phyloP scores from a whole-genome alignment of 2,329 filamentous ascomycete genomes.

The Myriosclerotinia duriaeana region DNA sequence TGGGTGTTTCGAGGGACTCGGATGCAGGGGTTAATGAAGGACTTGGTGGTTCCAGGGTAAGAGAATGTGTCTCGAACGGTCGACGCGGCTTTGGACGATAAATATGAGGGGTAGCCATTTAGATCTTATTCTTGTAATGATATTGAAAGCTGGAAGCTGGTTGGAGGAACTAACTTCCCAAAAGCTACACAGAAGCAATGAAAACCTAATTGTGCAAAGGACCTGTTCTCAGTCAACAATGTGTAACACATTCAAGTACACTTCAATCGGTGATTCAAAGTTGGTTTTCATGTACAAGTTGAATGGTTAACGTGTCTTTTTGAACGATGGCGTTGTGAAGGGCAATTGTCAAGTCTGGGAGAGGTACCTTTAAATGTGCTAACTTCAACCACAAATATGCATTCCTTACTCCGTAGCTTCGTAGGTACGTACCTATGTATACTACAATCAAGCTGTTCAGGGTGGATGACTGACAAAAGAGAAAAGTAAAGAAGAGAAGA shows the following conservation, averaged over 20 bases:
- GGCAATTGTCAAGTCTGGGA: constrained; percentile 2
- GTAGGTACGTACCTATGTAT: not conserved
- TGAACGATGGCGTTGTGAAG: not conserved
- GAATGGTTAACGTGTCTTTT: constrained; percentile 3
- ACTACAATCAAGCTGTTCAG: not conserved
- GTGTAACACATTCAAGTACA: not conserved
- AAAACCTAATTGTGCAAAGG: not conserved
- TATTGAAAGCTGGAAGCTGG: not conserved
- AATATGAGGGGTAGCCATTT: constrained; percentile 43
- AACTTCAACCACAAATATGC: constrained; percentile 11
- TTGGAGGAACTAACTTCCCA: not conserved
- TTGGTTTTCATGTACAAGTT: not conserved
- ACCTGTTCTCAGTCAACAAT: constrained; percentile 17
- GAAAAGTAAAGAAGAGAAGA: not conserved
- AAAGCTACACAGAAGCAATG: not conserved
- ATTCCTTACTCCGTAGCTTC: not conserved
- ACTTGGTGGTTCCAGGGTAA: constrained; percentile 51
- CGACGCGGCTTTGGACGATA: constrained; percentile 70
- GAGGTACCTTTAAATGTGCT: constrained; percentile 11
- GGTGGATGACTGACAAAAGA: not conserved
- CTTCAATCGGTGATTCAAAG: too few species aligned
- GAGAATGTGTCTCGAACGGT: constrained; percentile 58
- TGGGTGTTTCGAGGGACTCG: constrained; percentile 59
- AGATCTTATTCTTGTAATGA: not conserved
- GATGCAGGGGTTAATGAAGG: constrained; percentile 56